Percentiles rank a stretch among this genome's conserved stretches.
Evolutionary conservation across 2,329 filamentous ascomycete genomes (phyloP).

Genomic region (Cyphellophora europaea): DNA sequence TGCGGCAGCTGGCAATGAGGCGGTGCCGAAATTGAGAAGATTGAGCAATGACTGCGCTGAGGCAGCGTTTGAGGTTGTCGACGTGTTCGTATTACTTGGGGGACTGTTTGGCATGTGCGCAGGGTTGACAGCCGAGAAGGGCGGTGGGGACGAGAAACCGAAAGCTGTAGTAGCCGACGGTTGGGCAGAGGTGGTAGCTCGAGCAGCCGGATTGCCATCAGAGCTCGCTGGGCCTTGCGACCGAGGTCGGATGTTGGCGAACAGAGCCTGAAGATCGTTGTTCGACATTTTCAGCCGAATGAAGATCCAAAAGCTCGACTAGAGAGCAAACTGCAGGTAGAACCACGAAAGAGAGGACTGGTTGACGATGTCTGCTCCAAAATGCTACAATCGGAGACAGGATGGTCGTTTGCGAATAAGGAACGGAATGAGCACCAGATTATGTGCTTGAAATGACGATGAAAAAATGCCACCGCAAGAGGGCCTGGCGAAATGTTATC

Average conservation of each 20-base stretch:
- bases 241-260: slow-evolving; percentile 35
- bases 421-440: no score
- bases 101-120: slow-evolving; percentile 3
- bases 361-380: slow-evolving; percentile 2
- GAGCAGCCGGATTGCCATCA: slow-evolving; percentile 20
- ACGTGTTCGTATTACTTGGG: not conserved
- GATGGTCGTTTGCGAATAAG: no score
- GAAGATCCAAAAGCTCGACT: slow-evolving; percentile 5
- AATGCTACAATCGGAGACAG: slow-evolving; percentile 1
- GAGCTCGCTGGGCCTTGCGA: slow-evolving; percentile 19
- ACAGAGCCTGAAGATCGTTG: slow-evolving; percentile 36
- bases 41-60: slow-evolving; percentile 52
- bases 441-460: no score
- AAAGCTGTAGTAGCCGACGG: slow-evolving; percentile 25
- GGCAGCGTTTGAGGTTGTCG: slow-evolving; percentile 24
- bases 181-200: slow-evolving; percentile 22
- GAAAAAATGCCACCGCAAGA: no score
- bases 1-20: no score
- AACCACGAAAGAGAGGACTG: not conserved
- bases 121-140: slow-evolving; percentile 10
- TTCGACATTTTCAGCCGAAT: slow-evolving; percentile 33
- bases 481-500: no score
- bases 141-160: no score
- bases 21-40: slow-evolving; percentile 56
- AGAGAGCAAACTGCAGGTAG: not conserved